Evolutionary conservation across 2,329 filamentous ascomycete genomes (phyloP).

Genomic region (Cladosporium sp.): DNA sequence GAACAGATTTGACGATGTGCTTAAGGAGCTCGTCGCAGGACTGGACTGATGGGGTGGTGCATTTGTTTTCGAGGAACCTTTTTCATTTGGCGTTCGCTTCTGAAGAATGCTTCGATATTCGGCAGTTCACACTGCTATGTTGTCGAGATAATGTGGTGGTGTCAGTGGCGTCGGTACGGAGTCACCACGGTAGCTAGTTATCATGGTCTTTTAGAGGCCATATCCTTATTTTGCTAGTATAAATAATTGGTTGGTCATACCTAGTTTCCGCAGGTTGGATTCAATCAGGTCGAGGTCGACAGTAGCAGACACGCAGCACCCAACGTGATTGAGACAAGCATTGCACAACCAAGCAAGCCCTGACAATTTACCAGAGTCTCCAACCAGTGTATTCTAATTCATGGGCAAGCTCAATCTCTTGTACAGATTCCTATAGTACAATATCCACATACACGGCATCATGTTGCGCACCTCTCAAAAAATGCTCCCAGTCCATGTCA

Average conservation of each 20-base stretch:
- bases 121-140: not conserved
- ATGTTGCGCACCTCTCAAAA: conserved; percentile 2
- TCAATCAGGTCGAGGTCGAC: not conserved
- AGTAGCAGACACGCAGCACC: not conserved
- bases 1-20: not conserved
- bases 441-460: conserved; percentile 5
- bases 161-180: not conserved
- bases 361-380: not conserved
- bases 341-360: not conserved
- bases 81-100: not conserved
- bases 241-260: not conserved
- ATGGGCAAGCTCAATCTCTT: not conserved
- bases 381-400: not conserved
- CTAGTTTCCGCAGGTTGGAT: not conserved
- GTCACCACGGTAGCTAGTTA: not conserved
- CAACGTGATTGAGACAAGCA: not conserved
- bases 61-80: not conserved
- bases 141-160: not conserved
- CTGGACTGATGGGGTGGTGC: not conserved
- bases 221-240: not conserved
- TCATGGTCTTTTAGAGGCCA: not conserved
- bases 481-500: conserved; percentile 8
- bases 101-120: not conserved
- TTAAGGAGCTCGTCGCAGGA: not conserved
- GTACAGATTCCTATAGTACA: conserved; percentile 17